phyloP scores from a whole-genome alignment of 495 filamentous ascomycete species.

The Coniosporium apollinis region DNA sequence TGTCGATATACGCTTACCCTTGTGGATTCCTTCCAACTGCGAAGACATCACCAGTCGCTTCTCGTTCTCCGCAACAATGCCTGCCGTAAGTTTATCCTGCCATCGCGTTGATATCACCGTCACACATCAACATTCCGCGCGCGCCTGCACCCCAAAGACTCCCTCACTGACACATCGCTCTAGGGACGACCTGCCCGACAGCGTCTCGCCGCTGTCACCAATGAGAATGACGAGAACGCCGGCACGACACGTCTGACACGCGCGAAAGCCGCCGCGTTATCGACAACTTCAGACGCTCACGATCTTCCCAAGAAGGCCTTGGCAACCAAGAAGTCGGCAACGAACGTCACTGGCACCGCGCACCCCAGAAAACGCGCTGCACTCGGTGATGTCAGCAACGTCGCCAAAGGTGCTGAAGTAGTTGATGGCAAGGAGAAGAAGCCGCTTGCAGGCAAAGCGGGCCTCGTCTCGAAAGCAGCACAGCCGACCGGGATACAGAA shows the following conservation, averaged over 20 bases:
- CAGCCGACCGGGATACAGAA: constrained; percentile 67
- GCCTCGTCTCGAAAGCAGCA: constrained; percentile 61
- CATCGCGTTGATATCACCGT: neutral
- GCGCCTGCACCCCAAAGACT: neutral
- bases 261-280: constrained; percentile 72
- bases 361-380: constrained; percentile 19
- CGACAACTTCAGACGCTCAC: constrained; percentile 32
- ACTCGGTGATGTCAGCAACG: constrained; percentile 90
- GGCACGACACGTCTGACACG: constrained; percentile 70
- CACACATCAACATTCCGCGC: too few relatives aligned
- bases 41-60: neutral
- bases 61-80: neutral
- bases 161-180: neutral
- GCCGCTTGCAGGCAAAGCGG: constrained; percentile 30
- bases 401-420: constrained; percentile 40
- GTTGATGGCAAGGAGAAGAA: constrained; percentile 50
- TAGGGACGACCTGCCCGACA: constrained; percentile 41
- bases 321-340: constrained; percentile 47
- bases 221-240: constrained; percentile 89
- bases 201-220: constrained; percentile 55
- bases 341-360: constrained; percentile 23
- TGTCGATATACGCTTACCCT: neutral
- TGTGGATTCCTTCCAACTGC: too few relatives aligned
- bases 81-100: neutral
- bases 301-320: constrained; percentile 50